Percentiles rank a stretch among this genome's conserved stretches.
These are phyloP conservation scores for Nyctanthes arbortristis DNA, from an alignment of 257 asterid species.

Conservation along the genomic window DNA sequence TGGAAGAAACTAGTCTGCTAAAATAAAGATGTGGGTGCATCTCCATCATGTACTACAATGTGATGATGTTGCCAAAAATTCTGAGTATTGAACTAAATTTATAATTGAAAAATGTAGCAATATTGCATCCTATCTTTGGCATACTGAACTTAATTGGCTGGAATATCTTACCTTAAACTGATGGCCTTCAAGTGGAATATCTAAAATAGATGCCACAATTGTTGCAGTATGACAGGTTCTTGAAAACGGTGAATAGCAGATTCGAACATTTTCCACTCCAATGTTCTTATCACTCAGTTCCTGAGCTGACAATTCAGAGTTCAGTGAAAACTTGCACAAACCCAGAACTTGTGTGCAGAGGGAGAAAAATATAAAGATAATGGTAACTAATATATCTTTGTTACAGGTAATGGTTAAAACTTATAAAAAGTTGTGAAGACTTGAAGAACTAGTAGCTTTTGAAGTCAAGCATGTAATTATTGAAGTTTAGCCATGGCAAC, in stretches of 20 bases:
- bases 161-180: constrained; percentile 61
- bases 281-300: constrained; percentile 49
- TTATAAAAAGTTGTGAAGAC: constrained; percentile 20
- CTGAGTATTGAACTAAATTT: no score
- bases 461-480: constrained; percentile 4
- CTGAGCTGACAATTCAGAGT: constrained; percentile 35
- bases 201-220: constrained; percentile 68
- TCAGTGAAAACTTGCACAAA: constrained; percentile 1
- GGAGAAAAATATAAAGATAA: not conserved
- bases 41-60: not conserved
- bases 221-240: constrained; percentile 89
- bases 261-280: constrained; percentile 61
- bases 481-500: not conserved
- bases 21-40: not conserved
- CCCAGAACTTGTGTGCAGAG: not conserved
- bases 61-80: not conserved
- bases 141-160: constrained; percentile 7
- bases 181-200: constrained; percentile 72
- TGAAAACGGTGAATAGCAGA: constrained; percentile 94
- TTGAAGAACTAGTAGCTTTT: constrained; percentile 1
- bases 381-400: not conserved
- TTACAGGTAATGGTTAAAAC: not conserved
- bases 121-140: constrained; percentile 7
- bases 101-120: constrained; percentile 3
- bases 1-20: constrained; percentile 2